phyloP scores from a whole-genome alignment of 768 basidiomycete species.

The Hygrophorus pudorinus region DNA sequence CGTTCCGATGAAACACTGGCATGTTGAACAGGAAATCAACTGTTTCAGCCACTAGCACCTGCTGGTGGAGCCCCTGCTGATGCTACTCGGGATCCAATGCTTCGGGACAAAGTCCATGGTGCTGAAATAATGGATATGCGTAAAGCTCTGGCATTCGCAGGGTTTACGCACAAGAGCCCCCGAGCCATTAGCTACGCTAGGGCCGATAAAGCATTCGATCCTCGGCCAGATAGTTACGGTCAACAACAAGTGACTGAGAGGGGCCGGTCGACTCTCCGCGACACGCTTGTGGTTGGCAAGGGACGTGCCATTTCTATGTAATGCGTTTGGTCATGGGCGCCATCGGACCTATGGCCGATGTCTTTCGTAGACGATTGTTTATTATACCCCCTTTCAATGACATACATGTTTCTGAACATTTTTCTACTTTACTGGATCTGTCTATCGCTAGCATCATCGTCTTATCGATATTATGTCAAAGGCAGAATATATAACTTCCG shows the following conservation, averaged over 20 bases:
- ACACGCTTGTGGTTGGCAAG: slow-evolving; percentile 50
- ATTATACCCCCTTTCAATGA: neutral
- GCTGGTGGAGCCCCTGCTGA: slow-evolving; percentile 79
- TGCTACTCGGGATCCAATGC: slow-evolving; percentile 81
- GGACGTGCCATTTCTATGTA: slow-evolving; percentile 83
- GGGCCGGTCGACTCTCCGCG: slow-evolving; percentile 57
- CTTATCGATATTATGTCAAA: too few species aligned
- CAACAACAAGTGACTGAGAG: slow-evolving; percentile 37
- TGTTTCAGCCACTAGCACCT: slow-evolving; percentile 76
- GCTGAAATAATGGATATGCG: slow-evolving; percentile 81
- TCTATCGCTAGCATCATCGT: too few species aligned
- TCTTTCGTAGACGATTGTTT: neutral
- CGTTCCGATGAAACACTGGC: slow-evolving; percentile 18
- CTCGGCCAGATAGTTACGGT: slow-evolving; percentile 38
- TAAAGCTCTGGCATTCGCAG: slow-evolving; percentile 85
- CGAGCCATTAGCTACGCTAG: slow-evolving; percentile 67
- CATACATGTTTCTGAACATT: too few species aligned
- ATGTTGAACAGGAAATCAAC: slow-evolving; percentile 10
- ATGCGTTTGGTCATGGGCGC: slow-evolving; percentile 13
- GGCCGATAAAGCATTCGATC: slow-evolving; percentile 64
- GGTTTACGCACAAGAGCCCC: slow-evolving; percentile 86
- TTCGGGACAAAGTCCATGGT: slow-evolving; percentile 79
- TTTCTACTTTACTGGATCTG: too few species aligned
- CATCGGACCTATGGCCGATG: neutral
- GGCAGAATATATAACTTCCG: too few species aligned